A percentile compares a stretch with the other conserved stretches of the same genome.
Conservation (phyloP, 805 yeast species). For the Wickerhamiella kurtzmanii region DNA sequence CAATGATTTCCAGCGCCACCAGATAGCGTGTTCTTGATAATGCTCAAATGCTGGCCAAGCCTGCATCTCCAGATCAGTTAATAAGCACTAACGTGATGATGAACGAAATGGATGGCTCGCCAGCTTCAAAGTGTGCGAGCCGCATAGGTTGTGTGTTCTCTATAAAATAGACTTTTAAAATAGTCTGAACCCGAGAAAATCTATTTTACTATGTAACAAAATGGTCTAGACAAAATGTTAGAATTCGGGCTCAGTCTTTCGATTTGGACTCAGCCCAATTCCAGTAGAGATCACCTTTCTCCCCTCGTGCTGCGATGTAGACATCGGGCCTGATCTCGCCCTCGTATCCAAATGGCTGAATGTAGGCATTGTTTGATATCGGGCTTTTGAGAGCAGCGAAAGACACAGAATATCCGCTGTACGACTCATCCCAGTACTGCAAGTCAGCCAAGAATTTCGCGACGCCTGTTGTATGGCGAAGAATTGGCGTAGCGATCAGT, state of each 20-base stretch:
- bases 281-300: slow-evolving; percentile 27
- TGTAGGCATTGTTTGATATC: slow-evolving; percentile 26
- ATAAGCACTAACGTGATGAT: too few species aligned
- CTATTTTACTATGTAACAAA: too few species aligned
- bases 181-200: too few species aligned
- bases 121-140: too few species aligned
- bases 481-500: slow-evolving; percentile 26
- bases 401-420: slow-evolving; percentile 36
- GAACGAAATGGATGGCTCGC: too few species aligned
- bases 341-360: slow-evolving; percentile 32
- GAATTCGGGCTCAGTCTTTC: neutral
- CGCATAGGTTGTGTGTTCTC: too few species aligned
- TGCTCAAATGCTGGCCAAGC: too few species aligned
- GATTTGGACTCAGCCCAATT: slow-evolving; percentile 19
- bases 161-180: too few species aligned
- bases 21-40: too few species aligned
- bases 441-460: neutral
- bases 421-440: slow-evolving; percentile 17
- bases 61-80: too few species aligned
- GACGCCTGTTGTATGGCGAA: slow-evolving; percentile 17
- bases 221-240: too few species aligned
- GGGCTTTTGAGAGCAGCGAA: slow-evolving; percentile 32
- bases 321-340: slow-evolving; percentile 30
- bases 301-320: slow-evolving; percentile 23
- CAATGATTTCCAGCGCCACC: too few species aligned